Evolutionary conservation across 2,329 filamentous ascomycete genomes (phyloP), one percentile per base, ranked within the genome.

Genomic region (Verticillium longisporum): DNA sequence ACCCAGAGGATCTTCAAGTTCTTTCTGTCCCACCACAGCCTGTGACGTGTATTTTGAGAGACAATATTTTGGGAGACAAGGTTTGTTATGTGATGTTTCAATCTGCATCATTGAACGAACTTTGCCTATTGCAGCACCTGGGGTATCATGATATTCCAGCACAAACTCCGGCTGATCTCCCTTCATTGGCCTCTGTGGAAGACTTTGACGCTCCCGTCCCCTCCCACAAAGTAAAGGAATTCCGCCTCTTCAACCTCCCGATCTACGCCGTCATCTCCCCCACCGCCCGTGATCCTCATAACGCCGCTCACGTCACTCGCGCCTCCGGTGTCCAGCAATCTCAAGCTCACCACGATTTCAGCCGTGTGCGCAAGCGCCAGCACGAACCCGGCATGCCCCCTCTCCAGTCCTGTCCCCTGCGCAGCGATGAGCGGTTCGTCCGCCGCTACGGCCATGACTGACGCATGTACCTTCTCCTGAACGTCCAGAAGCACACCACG

Each of bases 301-400:
- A 97, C 92, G 2, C 94, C 94, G 75, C 91, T 96, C 36, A 98
- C 91, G 74, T 97, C 94, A 71, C 84, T 88, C 64, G 94, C 93
- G n/a, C 88, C 87, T 0, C 94, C 94, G 0, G 92, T 96, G 70
- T 96, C 92, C 63, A 98, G 74, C 69, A 88, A 82, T 59, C 93
- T 81, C 61, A 95, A 77, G 63, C 90, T 85, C 68, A 96, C 75
- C 3, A 94, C 82, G 64, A 83, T 79, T n/a, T 84, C 77, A 9
- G 92, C 91, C 67, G 86, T 82, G 71, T 97, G 92, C n/a, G 89
- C 90, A 64, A 89, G 75, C 6, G 83, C 84, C 38, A 92, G 78
- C 21, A 89, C 75, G 62, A 97, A 84, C n/a, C 86, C 82, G 1
- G 90, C 85, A 67, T 91, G 87, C 62, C 88, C 83, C 56, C 79